phyloP scores from a whole-genome alignment of 2,329 filamentous ascomycete species.

The Thelonectria discophora region DNA sequence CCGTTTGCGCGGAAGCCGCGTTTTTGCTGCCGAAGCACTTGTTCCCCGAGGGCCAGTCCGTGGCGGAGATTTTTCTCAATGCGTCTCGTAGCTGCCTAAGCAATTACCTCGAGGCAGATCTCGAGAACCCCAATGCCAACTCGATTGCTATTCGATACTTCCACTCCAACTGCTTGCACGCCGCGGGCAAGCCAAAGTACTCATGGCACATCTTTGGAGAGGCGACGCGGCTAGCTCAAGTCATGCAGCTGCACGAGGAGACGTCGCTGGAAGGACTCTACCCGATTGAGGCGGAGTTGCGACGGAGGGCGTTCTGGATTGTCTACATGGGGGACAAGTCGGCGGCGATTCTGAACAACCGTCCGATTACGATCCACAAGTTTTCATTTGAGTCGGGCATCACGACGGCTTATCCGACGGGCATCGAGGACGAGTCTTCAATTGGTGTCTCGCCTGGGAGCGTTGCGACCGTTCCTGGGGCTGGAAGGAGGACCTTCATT shows the following conservation, averaged over 20 bases:
- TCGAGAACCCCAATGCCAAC: slow-evolving; percentile 53
- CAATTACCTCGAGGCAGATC: slow-evolving; percentile 52
- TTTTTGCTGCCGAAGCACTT: slow-evolving; percentile 52
- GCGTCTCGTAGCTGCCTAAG: slow-evolving; percentile 51
- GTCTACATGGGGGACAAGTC: slow-evolving; percentile 54
- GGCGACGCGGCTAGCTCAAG: slow-evolving; percentile 52
- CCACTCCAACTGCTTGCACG: slow-evolving; percentile 56
- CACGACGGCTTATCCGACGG: slow-evolving; percentile 47
- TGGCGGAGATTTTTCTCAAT: slow-evolving; percentile 51
- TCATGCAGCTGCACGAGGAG: slow-evolving; percentile 55
- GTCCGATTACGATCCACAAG: slow-evolving; percentile 55
- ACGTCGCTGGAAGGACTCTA: slow-evolving; percentile 46
- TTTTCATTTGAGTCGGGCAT: slow-evolving; percentile 53
- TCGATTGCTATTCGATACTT: slow-evolving; percentile 56
- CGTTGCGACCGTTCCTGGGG: slow-evolving; percentile 24
- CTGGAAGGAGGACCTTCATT: slow-evolving; percentile 43
- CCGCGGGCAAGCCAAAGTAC: slow-evolving; percentile 52
- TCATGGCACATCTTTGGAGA: slow-evolving; percentile 58
- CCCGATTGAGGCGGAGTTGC: slow-evolving; percentile 50
- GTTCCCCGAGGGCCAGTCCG: slow-evolving; percentile 49
- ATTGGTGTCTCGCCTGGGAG: slow-evolving; percentile 29
- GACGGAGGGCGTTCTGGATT: slow-evolving; percentile 51
- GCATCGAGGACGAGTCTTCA: slow-evolving; percentile 40
- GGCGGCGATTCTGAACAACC: slow-evolving; percentile 50
- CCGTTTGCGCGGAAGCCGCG: slow-evolving; percentile 54